Evolutionary conservation across 352 stramenopile genomes (phyloP), one percentile per base, ranked within the genome.

Genomic region (Globisporangium paroecandrum): DNA sequence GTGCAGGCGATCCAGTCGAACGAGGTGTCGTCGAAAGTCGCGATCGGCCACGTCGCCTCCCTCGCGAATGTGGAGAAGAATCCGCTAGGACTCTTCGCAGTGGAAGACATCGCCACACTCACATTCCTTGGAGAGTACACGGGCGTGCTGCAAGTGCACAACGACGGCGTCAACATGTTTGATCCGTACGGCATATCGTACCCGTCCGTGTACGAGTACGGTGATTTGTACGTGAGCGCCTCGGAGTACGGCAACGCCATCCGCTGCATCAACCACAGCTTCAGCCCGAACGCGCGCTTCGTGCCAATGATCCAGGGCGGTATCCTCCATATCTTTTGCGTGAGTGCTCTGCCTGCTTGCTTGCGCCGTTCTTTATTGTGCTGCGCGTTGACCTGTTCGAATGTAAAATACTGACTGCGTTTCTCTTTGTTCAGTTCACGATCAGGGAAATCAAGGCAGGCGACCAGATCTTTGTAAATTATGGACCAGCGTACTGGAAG

Each of bases 231-330:
- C 57, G 79, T 92, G 59, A 90, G 81, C 62, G 81, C 85, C 9
- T 74, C 68, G 34, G 82, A 92, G 64, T 91, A 89, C 62, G 83
- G 84, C 72, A 94, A 94, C 69, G 69, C 75, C 58, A 91, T 90
- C 24, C 86, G 83, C 36, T 92, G 85, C 67, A 89, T 92, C 62
- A 92, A 94, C 66, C 85, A 93, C 72, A 91, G 82, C 69, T 71
- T 65, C 15, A 67, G 67, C 5, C 77, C 82, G 34, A 93, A 90
- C 66, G 80, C 82, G 8, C 75, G 72, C 57, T 91, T 93, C 60
- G 70, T 80, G 43, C 82, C 83, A 6, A 89, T 91, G 79, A 70
- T 92, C 36, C 73, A 85, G 49, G 69, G 74, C 32, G 85, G 82
- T 32, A 81, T 91, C 62, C 77, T 94, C 41, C 82, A 82, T 65